These are phyloP conservation scores for Tricholoma saponaceum DNA, from an alignment of 768 basidiomycete species.

Conservation along the genomic window DNA sequence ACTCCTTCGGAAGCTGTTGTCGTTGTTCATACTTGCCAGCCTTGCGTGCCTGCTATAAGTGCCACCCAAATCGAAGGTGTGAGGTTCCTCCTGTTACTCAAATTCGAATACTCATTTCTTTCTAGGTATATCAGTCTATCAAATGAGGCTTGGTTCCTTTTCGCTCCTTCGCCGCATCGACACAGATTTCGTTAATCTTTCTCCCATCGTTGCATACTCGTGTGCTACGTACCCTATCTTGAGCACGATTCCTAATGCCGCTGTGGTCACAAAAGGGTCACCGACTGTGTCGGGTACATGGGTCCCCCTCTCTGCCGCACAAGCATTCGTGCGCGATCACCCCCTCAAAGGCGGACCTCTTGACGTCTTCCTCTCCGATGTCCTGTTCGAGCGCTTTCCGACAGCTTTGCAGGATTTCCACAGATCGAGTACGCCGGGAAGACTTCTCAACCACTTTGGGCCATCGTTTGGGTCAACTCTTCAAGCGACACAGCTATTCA, in stretches of 20 bases:
- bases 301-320: conserved; percentile 61
- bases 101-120: conserved; percentile 2
- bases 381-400: conserved; percentile 61
- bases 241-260: conserved; percentile 41
- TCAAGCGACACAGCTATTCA: conserved; percentile 31
- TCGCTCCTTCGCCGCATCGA: conserved; percentile 69
- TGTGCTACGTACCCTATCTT: conserved; percentile 34
- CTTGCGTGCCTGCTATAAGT: conserved; percentile 56
- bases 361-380: conserved; percentile 57
- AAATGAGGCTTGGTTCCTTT: conserved; percentile 53
- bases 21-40: conserved; percentile 61
- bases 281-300: conserved; percentile 57
- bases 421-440: conserved; percentile 40
- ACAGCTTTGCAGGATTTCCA: conserved; percentile 56
- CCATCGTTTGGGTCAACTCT: conserved; percentile 54
- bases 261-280: conserved; percentile 49
- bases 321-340: conserved; percentile 47
- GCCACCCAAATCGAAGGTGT: conserved; percentile 70
- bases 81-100: conserved; percentile 17
- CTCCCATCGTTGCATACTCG: conserved; percentile 48
- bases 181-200: conserved; percentile 74
- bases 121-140: conserved; percentile 71
- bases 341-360: conserved; percentile 32
- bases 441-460: conserved; percentile 58
- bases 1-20: conserved; percentile 31